Evolutionary conservation across 1,284 basidiomycete species (phyloP).

Genomic region (Rhodotorula sp.): DNA sequence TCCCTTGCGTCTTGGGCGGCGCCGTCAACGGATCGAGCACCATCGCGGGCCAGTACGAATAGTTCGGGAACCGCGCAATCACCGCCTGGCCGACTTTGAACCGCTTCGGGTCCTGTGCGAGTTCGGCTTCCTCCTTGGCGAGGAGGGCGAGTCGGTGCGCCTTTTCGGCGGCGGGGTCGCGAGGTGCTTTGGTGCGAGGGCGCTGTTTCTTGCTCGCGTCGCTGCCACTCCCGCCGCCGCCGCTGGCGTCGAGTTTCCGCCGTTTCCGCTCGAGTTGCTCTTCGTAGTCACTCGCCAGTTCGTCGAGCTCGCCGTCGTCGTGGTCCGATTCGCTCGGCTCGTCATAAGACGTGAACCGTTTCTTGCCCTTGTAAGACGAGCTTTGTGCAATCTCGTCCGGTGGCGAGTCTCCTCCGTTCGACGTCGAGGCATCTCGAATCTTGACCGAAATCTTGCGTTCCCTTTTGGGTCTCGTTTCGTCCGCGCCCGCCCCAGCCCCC

Average conservation of each 20-base stretch:
- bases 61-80: slow-evolving; percentile 16
- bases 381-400: background rate
- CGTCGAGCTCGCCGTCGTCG: slow-evolving; percentile 17
- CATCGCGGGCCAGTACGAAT: slow-evolving; percentile 1
- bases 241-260: background rate
- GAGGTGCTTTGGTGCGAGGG: background rate
- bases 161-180: background rate
- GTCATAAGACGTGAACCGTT: slow-evolving; percentile 6
- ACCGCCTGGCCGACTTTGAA: slow-evolving; percentile 6
- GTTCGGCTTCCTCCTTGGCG: background rate
- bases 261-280: slow-evolving; percentile 4
- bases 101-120: background rate
- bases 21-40: slow-evolving; percentile 7
- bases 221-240: background rate
- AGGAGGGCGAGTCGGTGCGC: background rate
- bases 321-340: background rate
- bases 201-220: background rate
- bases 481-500: background rate
- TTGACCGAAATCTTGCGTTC: slow-evolving; percentile 1
- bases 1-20: slow-evolving; percentile 11
- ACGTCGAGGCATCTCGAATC: background rate
- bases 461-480: slow-evolving; percentile 1
- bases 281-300: slow-evolving; percentile 16
- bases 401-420: too few species aligned
- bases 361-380: background rate